Evolutionary conservation across 176 grass and related monocot species (phyloP), one percentile per base, ranked within the genome.

Genomic region (Echinochloa phyllopogon): DNA sequence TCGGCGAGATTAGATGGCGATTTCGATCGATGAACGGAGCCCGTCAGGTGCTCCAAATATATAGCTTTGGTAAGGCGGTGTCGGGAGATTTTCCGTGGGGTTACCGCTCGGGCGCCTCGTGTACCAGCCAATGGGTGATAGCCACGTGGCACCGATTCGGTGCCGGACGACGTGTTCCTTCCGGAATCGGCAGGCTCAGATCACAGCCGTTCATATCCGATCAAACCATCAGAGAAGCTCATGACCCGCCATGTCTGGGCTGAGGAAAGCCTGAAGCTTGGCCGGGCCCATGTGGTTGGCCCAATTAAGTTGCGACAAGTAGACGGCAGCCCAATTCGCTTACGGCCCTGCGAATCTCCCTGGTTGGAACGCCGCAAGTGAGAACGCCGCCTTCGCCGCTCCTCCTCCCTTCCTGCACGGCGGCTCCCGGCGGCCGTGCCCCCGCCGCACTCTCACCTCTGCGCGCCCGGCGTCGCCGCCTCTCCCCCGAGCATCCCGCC

Each of bases 381-480:
- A 63, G 61, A 36, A 12, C 25, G 36, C 50, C 49, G 73, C 49
- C 3, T 14, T 27, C 65, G 37, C 65, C 39, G 65, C 65, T 3
- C 2, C 18, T 21, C 59, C 12, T n/a, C 39, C 53, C 9, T 23
- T 15, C 27, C 70, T 7, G 72, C 33, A 14, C 52, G 52, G 52
- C 74, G 74, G 51, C 51, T 57, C 36, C 52, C 33, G 37, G 51
- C 74, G 36, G 74, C 72, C 48, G 68, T 13, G 68, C 20, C 66
- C 57, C 57, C 57, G 10, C 43, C 69, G 49, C 50, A 17, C 15
- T 55, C 52, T 76, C 38, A n/a, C 2, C 53, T 21, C 53, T 59
- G 37, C 38, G 53, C 37, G 0, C 74, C 74, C 21, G 52, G 36
- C 52, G 37, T 9, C 74, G 33, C 74, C 36, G 40, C 6, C 20